Base-by-base conservation (phyloP, 1,284 basidiomycete species). In the Rugosomyces carneus region DNA sequence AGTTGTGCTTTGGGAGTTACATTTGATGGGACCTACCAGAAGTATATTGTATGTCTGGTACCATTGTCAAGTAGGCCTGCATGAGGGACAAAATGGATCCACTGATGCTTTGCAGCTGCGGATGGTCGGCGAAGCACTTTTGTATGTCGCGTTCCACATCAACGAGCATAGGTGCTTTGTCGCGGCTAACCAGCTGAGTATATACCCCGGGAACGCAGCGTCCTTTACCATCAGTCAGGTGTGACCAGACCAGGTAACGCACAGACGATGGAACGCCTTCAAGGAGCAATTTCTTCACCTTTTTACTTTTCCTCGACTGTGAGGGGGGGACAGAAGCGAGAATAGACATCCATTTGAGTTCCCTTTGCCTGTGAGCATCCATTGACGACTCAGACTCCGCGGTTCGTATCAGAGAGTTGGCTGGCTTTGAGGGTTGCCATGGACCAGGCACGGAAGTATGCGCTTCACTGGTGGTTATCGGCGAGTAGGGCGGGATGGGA, bases 241-340 rank as follows among this genome's bases (percentile, higher is more conserved):
- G 84, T 38, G 80, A 80, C 91, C 91, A 94, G 1, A 93, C 88
- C 27, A 83, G 76, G 48, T 90, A 93, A 18, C 92, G 73, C 13
- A 95, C 82, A 5, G 83, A 88, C 1, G 84, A 78, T 0, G 94
- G 93, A 0, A 97, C 85, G 19, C 72, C 81, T 29, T 93, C 90
- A 37, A 84, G 65, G 11, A 94, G 65, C 23, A 96, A 66, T 58
- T 87, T 89, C 52, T 80, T 76, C 11, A 93, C 76, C 63, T 94
- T 95, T 66, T 92, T 92, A 60, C 73, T 88, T 70, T 89, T 90
- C 36, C 78, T 72, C 3, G 85, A 75, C 48, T 84, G 80, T 1
- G 79, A 62, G 0, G 88, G 68, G 1, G 85, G 70, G 1, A 81
- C 75, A 0, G 79, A 67, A 0, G 76, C 67, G 58, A 94, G 78